Evolutionary conservation across 495 filamentous ascomycete species (phyloP).

Genomic region (Aspergillus taichungensis): DNA sequence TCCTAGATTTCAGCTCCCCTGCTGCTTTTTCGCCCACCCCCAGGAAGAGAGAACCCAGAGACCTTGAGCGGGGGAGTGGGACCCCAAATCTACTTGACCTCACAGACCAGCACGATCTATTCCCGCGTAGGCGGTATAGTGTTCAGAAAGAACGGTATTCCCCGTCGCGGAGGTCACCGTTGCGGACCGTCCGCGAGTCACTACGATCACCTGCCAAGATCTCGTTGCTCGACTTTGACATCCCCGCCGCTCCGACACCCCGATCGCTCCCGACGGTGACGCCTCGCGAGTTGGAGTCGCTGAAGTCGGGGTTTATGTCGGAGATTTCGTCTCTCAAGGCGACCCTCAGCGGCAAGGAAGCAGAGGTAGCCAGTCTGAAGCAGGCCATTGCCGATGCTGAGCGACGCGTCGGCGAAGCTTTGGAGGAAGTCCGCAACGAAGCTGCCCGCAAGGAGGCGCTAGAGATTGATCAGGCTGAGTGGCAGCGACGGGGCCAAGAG

Average conservation of each 20-base stretch:
- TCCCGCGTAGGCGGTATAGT: conserved; percentile 30
- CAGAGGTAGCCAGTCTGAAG: conserved; percentile 77
- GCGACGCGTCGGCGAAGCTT: conserved; percentile 75
- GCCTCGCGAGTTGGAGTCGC: conserved; percentile 79
- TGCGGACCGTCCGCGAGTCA: conserved; percentile 24
- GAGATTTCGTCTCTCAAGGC: conserved; percentile 87
- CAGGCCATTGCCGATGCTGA: conserved; percentile 82
- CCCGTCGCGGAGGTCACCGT: conserved; percentile 35
- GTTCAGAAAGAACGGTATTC: conserved; percentile 34
- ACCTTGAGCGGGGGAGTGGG: conserved; percentile 21
- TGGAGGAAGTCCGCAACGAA: conserved; percentile 73
- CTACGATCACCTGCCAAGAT: conserved; percentile 30
- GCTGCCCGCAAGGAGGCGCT: conserved; percentile 56
- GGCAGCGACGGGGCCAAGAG: conserved; percentile 75
- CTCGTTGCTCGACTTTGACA: conserved; percentile 81
- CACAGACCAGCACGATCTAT: conserved; percentile 63
- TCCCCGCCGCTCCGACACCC: conserved; percentile 81
- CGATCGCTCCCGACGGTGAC: conserved; percentile 86
- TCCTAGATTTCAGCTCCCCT: conserved; percentile 34
- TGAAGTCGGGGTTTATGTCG: conserved; percentile 82
- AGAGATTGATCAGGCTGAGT: conserved; percentile 67
- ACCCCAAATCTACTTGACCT: conserved; percentile 69
- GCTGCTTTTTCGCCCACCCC: conserved; percentile 53
- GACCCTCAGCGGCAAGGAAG: conserved; percentile 81
- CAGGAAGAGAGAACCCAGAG: conserved; percentile 51